Evolutionary conservation across 140 eudicot genomes (phyloP).

Genomic region (Eryngium alpinum): DNA sequence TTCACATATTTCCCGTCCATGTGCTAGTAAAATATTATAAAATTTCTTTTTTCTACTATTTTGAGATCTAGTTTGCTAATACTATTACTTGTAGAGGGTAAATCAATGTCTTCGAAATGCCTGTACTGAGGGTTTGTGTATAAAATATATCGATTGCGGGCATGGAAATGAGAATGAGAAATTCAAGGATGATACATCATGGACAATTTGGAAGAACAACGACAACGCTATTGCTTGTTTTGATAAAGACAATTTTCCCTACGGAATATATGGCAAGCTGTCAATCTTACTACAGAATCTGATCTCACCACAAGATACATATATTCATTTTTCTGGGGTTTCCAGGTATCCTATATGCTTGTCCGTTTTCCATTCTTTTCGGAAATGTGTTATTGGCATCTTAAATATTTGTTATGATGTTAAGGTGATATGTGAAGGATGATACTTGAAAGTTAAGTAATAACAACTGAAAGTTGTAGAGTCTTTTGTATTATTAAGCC

Average conservation of each 20-base stretch:
- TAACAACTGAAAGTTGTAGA: too few species aligned
- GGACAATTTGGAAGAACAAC: slow-evolving; percentile 46
- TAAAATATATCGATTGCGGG: slow-evolving; percentile 59
- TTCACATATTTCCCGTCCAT: not conserved
- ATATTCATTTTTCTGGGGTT: slow-evolving; percentile 92
- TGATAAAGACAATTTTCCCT: slow-evolving; percentile 35
- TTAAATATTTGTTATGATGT: too few species aligned
- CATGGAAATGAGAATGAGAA: slow-evolving; percentile 24
- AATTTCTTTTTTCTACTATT: not conserved
- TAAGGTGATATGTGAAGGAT: too few species aligned
- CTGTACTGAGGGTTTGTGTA: slow-evolving; percentile 35
- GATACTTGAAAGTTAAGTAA: too few species aligned
- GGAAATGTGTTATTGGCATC: not conserved
- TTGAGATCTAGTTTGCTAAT: not conserved
- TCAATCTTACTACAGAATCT: slow-evolving; percentile 41
- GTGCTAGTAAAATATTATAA: not conserved
- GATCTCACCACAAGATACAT: slow-evolving; percentile 51
- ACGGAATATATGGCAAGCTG: slow-evolving; percentile 69
- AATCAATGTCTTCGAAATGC: slow-evolving; percentile 82
- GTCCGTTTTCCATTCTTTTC: not conserved
- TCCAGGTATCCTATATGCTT: slow-evolving; percentile 53
- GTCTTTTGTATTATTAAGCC: too few species aligned
- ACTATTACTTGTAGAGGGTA: slow-evolving; percentile 53
- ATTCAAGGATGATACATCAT: not conserved
- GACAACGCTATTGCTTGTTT: slow-evolving; percentile 45